A percentile compares a stretch with the other conserved stretches of the same genome.
phyloP scores from a whole-genome alignment of 2,329 filamentous ascomycete genomes.

The Ophiocordyceps unilateralis region DNA sequence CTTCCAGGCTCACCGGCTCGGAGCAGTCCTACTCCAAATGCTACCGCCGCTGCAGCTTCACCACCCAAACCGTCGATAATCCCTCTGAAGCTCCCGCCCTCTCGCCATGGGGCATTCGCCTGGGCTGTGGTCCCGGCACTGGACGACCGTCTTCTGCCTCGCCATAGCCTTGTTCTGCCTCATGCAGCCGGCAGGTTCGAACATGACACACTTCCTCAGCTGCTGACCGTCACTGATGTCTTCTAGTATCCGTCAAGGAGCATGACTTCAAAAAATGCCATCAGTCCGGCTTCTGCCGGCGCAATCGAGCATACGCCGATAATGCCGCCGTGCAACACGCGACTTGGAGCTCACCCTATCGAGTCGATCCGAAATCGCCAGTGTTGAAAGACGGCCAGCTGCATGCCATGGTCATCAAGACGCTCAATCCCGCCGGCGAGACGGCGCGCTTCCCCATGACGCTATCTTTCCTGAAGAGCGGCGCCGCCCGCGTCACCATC shows the following conservation, averaged over 20 bases:
- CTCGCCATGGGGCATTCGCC: conserved; percentile 31
- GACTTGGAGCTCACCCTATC: conserved; percentile 67
- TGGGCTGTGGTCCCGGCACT: conserved; percentile 34
- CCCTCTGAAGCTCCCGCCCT: conserved; percentile 1
- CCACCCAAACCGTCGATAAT: neutral
- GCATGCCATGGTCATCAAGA: conserved; percentile 68
- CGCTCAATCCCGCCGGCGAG: conserved; percentile 41
- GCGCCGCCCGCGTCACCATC: conserved; percentile 69
- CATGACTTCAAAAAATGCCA: conserved; percentile 94
- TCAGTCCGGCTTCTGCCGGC: conserved; percentile 93
- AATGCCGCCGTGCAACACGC: conserved; percentile 45
- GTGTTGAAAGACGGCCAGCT: conserved; percentile 66
- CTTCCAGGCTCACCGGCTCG: neutral
- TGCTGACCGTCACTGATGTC: neutral
- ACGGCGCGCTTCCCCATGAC: conserved; percentile 67
- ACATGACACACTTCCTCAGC: neutral
- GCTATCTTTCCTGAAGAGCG: conserved; percentile 78
- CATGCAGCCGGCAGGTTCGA: conserved; percentile 46
- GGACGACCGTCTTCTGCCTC: conserved; percentile 47
- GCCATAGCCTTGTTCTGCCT: conserved; percentile 41
- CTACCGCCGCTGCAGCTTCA: too few relatives aligned
- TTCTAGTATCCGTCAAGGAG: conserved; percentile 75
- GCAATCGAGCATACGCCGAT: conserved; percentile 83
- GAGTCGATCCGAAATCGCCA: conserved; percentile 52
- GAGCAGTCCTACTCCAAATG: neutral